A percentile compares a stretch with the other conserved stretches of the same genome.
Evolutionary conservation across 2,329 filamentous ascomycete genomes (phyloP).

Genomic region (Beauveria scarabaeidicola): DNA sequence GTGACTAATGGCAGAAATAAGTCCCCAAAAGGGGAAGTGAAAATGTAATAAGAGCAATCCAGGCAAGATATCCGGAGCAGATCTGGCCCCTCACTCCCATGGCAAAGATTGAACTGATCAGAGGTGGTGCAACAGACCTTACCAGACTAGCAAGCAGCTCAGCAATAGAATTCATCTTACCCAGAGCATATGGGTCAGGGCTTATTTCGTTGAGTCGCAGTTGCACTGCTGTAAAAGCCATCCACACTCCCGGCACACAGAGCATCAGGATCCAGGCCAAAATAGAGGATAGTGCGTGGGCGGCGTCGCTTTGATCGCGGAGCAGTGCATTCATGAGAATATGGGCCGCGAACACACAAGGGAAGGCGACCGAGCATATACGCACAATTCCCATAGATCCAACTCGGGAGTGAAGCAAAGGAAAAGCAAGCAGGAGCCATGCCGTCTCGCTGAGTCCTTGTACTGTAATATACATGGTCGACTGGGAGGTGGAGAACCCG

Average conservation of each 20-base stretch:
- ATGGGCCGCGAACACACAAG: constrained; percentile 51
- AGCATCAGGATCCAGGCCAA: neutral
- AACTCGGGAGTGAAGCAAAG: constrained; percentile 53
- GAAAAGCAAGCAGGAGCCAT: constrained; percentile 66
- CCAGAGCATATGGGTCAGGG: neutral
- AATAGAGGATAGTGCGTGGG: neutral
- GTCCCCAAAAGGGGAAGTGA: neutral
- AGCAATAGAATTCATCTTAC: neutral
- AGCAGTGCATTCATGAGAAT: constrained; percentile 46
- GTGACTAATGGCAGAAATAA: too few species aligned
- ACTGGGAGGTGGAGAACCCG: constrained; percentile 52
- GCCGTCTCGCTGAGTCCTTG: constrained; percentile 57
- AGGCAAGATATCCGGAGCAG: neutral
- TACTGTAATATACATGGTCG: constrained; percentile 56
- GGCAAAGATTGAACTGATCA: neutral
- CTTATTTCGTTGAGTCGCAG: neutral
- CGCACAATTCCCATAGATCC: constrained; percentile 60
- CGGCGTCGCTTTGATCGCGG: constrained; percentile 11
- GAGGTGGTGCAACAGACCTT: neutral
- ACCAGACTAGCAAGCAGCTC: neutral
- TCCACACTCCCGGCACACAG: neutral
- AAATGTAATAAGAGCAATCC: neutral
- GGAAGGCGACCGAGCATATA: constrained; percentile 46
- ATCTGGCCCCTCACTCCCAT: neutral
- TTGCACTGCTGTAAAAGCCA: neutral